Conservation (phyloP, 495 filamentous ascomycete genomes). For the Letharia lupina region DNA sequence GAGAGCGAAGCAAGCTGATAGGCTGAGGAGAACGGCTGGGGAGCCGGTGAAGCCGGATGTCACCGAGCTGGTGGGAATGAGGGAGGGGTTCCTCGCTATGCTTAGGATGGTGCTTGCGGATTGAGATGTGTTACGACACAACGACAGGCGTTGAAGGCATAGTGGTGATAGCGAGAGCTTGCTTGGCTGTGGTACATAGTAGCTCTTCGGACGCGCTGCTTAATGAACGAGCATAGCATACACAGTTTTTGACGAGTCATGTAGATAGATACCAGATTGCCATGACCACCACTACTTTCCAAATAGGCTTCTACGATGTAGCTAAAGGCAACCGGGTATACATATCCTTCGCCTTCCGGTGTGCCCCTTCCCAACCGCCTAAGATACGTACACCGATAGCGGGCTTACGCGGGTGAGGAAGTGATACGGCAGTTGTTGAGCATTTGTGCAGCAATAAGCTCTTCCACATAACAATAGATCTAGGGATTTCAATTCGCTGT, state of each 20-base stretch:
- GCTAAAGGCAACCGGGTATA: too few relatives aligned
- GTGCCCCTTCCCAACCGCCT: too few relatives aligned
- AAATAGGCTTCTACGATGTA: too few relatives aligned
- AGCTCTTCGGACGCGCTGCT: background rate
- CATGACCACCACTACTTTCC: too few relatives aligned
- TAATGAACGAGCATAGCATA: background rate
- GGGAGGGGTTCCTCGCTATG: conserved; percentile 72
- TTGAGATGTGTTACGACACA: conserved; percentile 29
- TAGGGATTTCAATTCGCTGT: too few relatives aligned
- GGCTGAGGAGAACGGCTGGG: conserved; percentile 71
- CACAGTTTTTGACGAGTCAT: background rate
- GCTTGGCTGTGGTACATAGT: background rate
- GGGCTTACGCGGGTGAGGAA: too few relatives aligned
- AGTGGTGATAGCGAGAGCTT: background rate
- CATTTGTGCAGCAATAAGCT: too few relatives aligned
- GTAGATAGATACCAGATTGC: too few relatives aligned
- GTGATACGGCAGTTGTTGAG: too few relatives aligned
- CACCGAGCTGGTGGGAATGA: conserved; percentile 66
- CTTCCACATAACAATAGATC: too few relatives aligned
- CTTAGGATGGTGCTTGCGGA: conserved; percentile 79
- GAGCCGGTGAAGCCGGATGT: conserved; percentile 83
- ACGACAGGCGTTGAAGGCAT: background rate
- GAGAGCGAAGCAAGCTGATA: conserved; percentile 64
- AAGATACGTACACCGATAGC: too few relatives aligned
- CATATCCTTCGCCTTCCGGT: too few relatives aligned